phyloP scores from a whole-genome alignment of 2,329 filamentous ascomycete genomes.

The Ascochyta viciae-villosae region DNA sequence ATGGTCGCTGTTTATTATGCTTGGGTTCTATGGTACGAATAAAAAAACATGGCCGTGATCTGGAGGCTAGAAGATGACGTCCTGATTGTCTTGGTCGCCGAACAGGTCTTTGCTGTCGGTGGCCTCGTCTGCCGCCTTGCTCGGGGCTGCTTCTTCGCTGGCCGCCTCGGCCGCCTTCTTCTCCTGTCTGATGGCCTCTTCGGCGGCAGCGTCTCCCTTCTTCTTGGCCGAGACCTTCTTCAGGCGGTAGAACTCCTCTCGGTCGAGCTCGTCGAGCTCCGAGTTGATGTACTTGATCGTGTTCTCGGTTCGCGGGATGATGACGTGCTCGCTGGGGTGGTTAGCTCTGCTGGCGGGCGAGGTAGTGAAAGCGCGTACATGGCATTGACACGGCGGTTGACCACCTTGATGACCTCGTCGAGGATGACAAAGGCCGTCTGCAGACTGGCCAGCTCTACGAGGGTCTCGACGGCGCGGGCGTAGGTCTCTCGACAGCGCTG shows the following conservation, averaged over 20 bases:
- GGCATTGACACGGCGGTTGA: conserved; percentile 96
- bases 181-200: conserved; percentile 47
- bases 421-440: conserved; percentile 98
- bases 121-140: conserved; percentile 41
- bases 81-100: conserved; percentile 78
- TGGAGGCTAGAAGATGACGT: conserved; percentile 76
- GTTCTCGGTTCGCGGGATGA: conserved; percentile 97
- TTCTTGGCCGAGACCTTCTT: conserved; percentile 89
- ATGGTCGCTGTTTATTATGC: not conserved
- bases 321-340: conserved; percentile 77
- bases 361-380: conserved; percentile 67
- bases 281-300: conserved; percentile 99
- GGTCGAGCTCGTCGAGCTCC: conserved; percentile 93
- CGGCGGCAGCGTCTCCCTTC: conserved; percentile 57
- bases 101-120: conserved; percentile 69
- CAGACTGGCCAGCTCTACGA: conserved; percentile 92
- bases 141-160: conserved; percentile 6
- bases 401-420: conserved; percentile 98
- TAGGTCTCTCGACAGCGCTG: conserved; percentile 96
- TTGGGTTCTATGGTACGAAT: not conserved
- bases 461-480: conserved; percentile 89
- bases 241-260: conserved; percentile 96
- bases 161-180: conserved; percentile 48
- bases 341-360: conserved; percentile 21
- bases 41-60: too few relatives aligned